Evolutionary conservation across 2,329 filamentous ascomycete genomes (phyloP).

Genomic region (Trematosphaeria pertusa): DNA sequence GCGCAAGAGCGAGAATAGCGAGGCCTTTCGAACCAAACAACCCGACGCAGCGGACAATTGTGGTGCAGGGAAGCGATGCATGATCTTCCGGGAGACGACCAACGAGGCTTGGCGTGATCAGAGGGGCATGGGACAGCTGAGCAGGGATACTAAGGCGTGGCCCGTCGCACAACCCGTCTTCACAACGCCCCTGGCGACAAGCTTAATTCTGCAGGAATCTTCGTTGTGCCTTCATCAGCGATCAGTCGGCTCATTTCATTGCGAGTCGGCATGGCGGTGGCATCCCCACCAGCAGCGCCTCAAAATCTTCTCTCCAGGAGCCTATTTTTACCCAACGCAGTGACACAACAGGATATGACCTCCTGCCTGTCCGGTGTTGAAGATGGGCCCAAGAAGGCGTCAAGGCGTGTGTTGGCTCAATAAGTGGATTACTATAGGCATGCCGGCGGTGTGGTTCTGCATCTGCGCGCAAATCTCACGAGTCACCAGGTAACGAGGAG

Average conservation of each 20-base stretch:
- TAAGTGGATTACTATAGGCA: slow-evolving; percentile 11
- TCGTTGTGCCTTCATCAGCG: slow-evolving; percentile 33
- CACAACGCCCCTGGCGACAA: slow-evolving; percentile 28
- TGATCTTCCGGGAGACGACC: slow-evolving; percentile 44
- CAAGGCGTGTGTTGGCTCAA: slow-evolving; percentile 12
- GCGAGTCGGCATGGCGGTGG: slow-evolving; percentile 32
- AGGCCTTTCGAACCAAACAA: slow-evolving; percentile 11
- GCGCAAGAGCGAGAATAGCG: slow-evolving; percentile 1
- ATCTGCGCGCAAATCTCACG: slow-evolving; percentile 18
- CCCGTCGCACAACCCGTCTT: slow-evolving; percentile 29
- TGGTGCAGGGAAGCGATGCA: slow-evolving; percentile 35
- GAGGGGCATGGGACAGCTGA: slow-evolving; percentile 31
- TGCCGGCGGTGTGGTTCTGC: slow-evolving; percentile 29
- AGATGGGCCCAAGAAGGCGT: slow-evolving; percentile 7
- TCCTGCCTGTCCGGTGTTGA: slow-evolving; percentile 19
- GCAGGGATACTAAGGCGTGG: slow-evolving; percentile 39
- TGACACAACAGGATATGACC: not conserved
- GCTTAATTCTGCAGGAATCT: slow-evolving; percentile 30
- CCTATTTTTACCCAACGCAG: not conserved
- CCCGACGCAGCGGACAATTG: slow-evolving; percentile 27
- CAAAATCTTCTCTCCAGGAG: slow-evolving; percentile 16
- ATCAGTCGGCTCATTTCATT: slow-evolving; percentile 32
- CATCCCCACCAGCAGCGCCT: slow-evolving; percentile 24
- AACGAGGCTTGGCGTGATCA: slow-evolving; percentile 28
- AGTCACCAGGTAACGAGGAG: slow-evolving; percentile 26